Conservation (phyloP, 345 rosid genomes). For the Populus euphratica region DNA sequence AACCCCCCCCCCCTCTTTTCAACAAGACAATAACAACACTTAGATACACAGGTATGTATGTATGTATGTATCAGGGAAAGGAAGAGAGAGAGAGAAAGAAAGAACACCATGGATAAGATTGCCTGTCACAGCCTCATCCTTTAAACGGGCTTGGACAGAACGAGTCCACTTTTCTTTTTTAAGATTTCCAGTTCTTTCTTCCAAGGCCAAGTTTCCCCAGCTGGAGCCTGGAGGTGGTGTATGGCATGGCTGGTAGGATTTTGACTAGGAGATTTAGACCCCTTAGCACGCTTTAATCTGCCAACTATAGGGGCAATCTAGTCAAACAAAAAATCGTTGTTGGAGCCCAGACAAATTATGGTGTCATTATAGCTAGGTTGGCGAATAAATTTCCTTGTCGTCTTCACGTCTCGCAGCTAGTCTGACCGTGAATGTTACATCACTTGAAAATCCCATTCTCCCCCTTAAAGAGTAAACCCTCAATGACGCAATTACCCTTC, state of each 20-base stretch:
- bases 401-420: constrained; percentile 31
- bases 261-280: background rate
- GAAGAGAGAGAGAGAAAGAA: no score
- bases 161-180: background rate
- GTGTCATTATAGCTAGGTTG: constrained; percentile 35
- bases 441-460: constrained; percentile 45
- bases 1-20: no score
- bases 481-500: constrained; percentile 21
- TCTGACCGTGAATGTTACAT: constrained; percentile 26
- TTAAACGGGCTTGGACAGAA: background rate
- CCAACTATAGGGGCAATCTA: constrained; percentile 11
- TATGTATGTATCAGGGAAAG: background rate
- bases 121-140: background rate
- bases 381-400: constrained; percentile 47
- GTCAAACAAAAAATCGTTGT: constrained; percentile 13
- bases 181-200: background rate
- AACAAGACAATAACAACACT: background rate
- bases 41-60: background rate
- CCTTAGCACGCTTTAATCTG: background rate
- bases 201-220: background rate
- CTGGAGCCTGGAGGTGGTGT: no score
- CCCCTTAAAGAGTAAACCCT: constrained; percentile 24
- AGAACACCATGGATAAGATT: background rate
- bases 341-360: constrained; percentile 37
- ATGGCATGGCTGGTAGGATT: no score